A percentile compares a stretch with the other conserved stretches of the same genome.
Evolutionary conservation across 352 stramenopile genomes (phyloP).

Genomic region (Phytopythium cucurbitacearum): DNA sequence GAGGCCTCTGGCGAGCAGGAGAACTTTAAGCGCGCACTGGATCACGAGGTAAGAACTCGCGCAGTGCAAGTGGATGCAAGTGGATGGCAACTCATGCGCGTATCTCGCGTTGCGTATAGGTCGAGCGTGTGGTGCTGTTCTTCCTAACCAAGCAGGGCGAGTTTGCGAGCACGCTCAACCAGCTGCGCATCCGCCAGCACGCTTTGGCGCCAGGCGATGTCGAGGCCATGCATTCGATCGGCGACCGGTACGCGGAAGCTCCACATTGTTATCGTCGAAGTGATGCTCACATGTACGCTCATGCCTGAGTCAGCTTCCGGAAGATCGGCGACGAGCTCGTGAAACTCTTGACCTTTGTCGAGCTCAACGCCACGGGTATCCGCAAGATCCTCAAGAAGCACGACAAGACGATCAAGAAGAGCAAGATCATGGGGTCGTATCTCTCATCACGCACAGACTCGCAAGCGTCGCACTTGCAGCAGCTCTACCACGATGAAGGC

Average conservation of each 20-base stretch:
- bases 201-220: conserved; percentile 35
- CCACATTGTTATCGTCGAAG: conserved; percentile 65
- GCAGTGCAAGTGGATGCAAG: not conserved
- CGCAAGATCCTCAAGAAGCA: conserved; percentile 91
- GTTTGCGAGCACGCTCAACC: conserved; percentile 65
- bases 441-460: conserved; percentile 76
- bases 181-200: conserved; percentile 44
- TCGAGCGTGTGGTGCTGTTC: conserved; percentile 83
- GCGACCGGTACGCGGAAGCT: conserved; percentile 43
- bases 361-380: conserved; percentile 84
- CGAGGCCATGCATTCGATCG: conserved; percentile 67
- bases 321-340: conserved; percentile 78
- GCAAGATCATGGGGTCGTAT: conserved; percentile 87
- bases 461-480: conserved; percentile 79
- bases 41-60: conserved; percentile 42
- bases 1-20: conserved; percentile 48
- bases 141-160: conserved; percentile 83
- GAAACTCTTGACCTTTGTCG: conserved; percentile 79
- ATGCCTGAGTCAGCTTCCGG: conserved; percentile 23
- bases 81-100: not conserved
- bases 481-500: conserved; percentile 83
- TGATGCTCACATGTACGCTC: conserved; percentile 22
- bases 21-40: conserved; percentile 67
- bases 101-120: conserved; percentile 6
- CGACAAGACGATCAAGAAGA: conserved; percentile 78